Base-by-base conservation (phyloP, 495 filamentous ascomycete genomes). In the Lepraria neglecta region DNA sequence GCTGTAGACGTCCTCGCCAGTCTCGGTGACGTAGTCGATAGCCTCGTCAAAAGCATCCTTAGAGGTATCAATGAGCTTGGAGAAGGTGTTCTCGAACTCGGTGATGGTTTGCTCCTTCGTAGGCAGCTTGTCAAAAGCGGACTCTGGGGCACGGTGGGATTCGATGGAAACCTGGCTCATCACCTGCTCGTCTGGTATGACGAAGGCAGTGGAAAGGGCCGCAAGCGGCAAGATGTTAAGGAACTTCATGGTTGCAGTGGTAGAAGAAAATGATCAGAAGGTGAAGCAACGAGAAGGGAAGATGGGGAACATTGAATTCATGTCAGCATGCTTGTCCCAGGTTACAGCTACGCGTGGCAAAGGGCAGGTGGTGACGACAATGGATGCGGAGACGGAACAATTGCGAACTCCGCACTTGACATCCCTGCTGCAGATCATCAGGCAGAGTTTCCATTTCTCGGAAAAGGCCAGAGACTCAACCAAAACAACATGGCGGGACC, bases 181-280 rank as follows among this genome's bases (percentile, higher is more conserved):
- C 50, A 67, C 56, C 56, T 69, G 59, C 61, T 68, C 71, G 33
- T 84, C 79, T 12, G 83, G 83, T 52, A 87, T 74, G 42, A 88
- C 79, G 62, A 90, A 74, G 35, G 83, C 85, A 30, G 79, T 70
- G 59, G 75, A 74, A 10, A 82, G 61, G 17, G 79, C 78, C 56
- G 75, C 78, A 21, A 86, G 69, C 59, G 81, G 80, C 61, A 87
- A 64, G 6, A 86, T 40, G 62, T 76, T 61, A 60, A 69, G 60
- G 68, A 81, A 67, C 73, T 77, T 78, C 80, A 83, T 83, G 43
- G 24, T 70, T 28, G 42, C 4, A 59, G 17, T 24, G 12, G 40
- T 53, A 27, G 7, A 45, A 38, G 1, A 40, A 24, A 28, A 45
- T 46, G 19, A 43, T 38, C 28, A 54, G 17, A 31, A 54, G 51